Evolutionary conservation across 352 stramenopile species (phyloP).

Genomic region (Phytophthora macrochlamydospora): DNA sequence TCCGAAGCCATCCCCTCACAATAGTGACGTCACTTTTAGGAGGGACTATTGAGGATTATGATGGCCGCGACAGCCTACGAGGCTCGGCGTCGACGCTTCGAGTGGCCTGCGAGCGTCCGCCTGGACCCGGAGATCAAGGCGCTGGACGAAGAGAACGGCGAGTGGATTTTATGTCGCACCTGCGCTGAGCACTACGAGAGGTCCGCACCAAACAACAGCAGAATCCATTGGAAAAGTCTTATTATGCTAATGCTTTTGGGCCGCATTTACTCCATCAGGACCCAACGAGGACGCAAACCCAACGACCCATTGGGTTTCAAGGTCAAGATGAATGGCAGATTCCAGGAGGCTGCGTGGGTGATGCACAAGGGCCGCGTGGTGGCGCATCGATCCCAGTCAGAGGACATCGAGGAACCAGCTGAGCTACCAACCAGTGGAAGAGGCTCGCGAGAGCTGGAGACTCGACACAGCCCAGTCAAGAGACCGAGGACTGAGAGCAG

Average conservation of each 20-base stretch:
- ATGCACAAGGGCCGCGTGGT: constrained; percentile 74
- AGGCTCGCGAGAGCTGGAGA: constrained; percentile 20
- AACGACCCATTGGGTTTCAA: constrained; percentile 72
- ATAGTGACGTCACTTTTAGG: constrained; percentile 10
- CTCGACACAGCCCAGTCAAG: constrained; percentile 10
- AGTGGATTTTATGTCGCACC: constrained; percentile 72
- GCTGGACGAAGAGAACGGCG: constrained; percentile 59
- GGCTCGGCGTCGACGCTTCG: constrained; percentile 48
- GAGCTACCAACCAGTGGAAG: not conserved
- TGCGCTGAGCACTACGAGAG: constrained; percentile 62
- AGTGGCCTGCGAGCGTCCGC: constrained; percentile 61
- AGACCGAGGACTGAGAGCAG: constrained; percentile 15
- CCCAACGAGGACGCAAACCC: constrained; percentile 54
- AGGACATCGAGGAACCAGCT: constrained; percentile 14
- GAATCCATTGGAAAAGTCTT: too few species aligned
- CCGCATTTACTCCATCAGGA: constrained; percentile 30
- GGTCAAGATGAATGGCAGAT: constrained; percentile 74
- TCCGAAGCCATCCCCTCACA: not conserved
- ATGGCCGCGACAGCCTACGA: constrained; percentile 37
- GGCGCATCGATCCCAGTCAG: constrained; percentile 33
- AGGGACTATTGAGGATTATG: constrained; percentile 7
- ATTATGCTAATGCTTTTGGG: not conserved
- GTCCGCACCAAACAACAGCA: constrained; percentile 17
- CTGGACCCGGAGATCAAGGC: constrained; percentile 56
- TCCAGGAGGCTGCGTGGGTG: constrained; percentile 65